Evolutionary conservation across 768 basidiomycete genomes (phyloP).

Genomic region (Macrolepiota dolichaula): DNA sequence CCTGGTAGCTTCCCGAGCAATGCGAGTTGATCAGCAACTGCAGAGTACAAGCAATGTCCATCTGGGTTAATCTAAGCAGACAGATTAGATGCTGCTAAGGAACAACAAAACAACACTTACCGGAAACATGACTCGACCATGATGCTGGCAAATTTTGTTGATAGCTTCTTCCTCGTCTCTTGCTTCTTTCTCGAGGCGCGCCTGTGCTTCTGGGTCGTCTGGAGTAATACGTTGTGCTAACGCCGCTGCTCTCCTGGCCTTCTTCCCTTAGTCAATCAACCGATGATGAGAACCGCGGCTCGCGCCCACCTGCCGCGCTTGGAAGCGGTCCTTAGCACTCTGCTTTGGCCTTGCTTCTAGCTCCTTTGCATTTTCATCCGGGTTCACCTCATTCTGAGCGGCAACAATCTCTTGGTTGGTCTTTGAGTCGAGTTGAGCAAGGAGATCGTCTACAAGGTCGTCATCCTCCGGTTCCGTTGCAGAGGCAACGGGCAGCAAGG

Average conservation of each 20-base stretch:
- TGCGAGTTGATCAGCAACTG: slow-evolving; percentile 87
- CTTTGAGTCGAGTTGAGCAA: slow-evolving; percentile 71
- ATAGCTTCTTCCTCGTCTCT: slow-evolving; percentile 68
- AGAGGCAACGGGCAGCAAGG: slow-evolving; percentile 24
- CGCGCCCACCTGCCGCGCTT: slow-evolving; percentile 64
- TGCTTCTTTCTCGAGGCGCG: slow-evolving; percentile 58
- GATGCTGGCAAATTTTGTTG: slow-evolving; percentile 56
- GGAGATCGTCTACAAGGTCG: slow-evolving; percentile 69
- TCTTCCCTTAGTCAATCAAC: slow-evolving; percentile 6
- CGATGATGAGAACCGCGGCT: background rate
- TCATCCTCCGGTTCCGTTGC: slow-evolving; percentile 40
- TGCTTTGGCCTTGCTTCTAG: slow-evolving; percentile 38
- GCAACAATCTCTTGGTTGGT: slow-evolving; percentile 49
- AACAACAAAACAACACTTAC: slow-evolving; percentile 30
- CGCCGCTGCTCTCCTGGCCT: slow-evolving; percentile 74
- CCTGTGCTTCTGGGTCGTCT: slow-evolving; percentile 57
- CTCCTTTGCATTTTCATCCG: slow-evolving; percentile 28
- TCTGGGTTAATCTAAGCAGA: slow-evolving; percentile 81
- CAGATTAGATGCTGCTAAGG: background rate
- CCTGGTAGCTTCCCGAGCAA: slow-evolving; percentile 65
- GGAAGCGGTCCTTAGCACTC: slow-evolving; percentile 60
- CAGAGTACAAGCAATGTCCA: slow-evolving; percentile 94
- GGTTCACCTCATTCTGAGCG: slow-evolving; percentile 46
- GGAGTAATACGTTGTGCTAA: slow-evolving; percentile 50
- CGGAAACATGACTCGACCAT: slow-evolving; percentile 65